A percentile compares a stretch with the other conserved stretches of the same genome.
phyloP scores from a whole-genome alignment of 805 yeast species.

The Sugiyamaella lignohabitans region DNA sequence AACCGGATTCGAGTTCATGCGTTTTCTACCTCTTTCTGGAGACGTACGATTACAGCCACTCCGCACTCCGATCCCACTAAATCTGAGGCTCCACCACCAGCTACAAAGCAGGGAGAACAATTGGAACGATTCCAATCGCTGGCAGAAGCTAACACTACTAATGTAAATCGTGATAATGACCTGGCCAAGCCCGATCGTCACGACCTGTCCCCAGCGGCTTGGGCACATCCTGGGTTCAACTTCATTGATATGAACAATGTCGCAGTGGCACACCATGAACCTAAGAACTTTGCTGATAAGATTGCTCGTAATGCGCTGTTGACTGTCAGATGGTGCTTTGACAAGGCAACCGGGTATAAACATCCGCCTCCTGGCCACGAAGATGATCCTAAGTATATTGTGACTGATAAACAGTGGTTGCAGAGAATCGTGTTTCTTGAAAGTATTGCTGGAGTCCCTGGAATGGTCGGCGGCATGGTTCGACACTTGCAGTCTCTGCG shows the following conservation, averaged over 20 bases:
- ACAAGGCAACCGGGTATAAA: constrained; percentile 56
- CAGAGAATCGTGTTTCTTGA: constrained; percentile 56
- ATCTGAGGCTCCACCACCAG: no score
- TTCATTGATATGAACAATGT: constrained; percentile 37
- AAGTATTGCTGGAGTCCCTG: constrained; percentile 75
- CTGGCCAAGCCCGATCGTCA: constrained; percentile 12
- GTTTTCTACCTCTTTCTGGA: no score
- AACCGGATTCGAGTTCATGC: no score
- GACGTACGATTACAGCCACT: no score
- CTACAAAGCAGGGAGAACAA: no score
- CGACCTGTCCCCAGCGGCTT: constrained; percentile 26
- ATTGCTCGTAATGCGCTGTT: constrained; percentile 45
- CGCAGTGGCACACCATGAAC: constrained; percentile 46
- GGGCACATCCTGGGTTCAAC: constrained; percentile 41
- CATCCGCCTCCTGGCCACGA: constrained; percentile 43
- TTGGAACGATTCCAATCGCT: constrained; percentile 2
- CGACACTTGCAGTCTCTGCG: constrained; percentile 62
- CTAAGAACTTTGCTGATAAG: constrained; percentile 43
- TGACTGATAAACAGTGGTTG: constrained; percentile 62
- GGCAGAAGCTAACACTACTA: background rate
- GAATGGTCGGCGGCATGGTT: constrained; percentile 66
- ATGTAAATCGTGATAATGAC: constrained; percentile 5
- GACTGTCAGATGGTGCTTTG: constrained; percentile 46
- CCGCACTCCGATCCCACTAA: no score
- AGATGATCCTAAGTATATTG: constrained; percentile 35